These are phyloP conservation scores for Musa balbisiana DNA, from an alignment of 202 grass and related monocot species.

Conservation along the genomic window DNA sequence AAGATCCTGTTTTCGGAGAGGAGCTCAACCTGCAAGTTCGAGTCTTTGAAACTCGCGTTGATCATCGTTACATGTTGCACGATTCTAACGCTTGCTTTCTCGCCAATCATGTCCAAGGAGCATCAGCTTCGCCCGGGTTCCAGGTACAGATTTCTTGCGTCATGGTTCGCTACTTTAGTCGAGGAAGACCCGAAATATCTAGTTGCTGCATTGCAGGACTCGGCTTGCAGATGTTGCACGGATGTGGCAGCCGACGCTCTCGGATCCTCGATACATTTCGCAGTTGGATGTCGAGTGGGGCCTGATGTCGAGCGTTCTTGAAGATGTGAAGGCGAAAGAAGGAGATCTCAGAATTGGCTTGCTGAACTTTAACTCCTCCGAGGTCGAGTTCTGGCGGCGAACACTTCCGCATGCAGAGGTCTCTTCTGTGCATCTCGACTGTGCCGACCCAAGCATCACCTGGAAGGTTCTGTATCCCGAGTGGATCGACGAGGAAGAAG, in stretches of 20 bases:
- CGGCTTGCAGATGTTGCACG: constrained; percentile 28
- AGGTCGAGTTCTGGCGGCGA: constrained; percentile 39
- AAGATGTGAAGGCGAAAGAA: not conserved
- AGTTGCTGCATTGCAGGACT: not conserved
- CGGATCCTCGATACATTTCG: constrained; percentile 30
- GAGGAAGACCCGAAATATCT: not conserved
- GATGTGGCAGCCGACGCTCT: constrained; percentile 20
- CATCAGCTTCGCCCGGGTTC: not conserved
- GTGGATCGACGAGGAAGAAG: constrained; percentile 67
- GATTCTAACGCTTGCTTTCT: constrained; percentile 23
- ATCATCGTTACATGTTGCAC: constrained; percentile 25
- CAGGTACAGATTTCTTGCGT: constrained; percentile 11
- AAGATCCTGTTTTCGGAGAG: constrained; percentile 29
- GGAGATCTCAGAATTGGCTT: constrained; percentile 34
- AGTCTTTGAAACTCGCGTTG: constrained; percentile 31
- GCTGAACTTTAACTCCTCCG: constrained; percentile 59
- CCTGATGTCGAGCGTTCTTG: constrained; percentile 16
- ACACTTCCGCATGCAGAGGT: constrained; percentile 15
- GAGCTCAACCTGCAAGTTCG: constrained; percentile 30
- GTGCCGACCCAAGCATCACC: constrained; percentile 37
- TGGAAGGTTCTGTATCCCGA: constrained; percentile 64
- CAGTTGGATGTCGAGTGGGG: constrained; percentile 36
- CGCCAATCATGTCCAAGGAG: constrained; percentile 9
- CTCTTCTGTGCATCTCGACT: constrained; percentile 36
- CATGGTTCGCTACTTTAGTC: not conserved